These are phyloP conservation scores for Naganishia friedmannii DNA, from an alignment of 768 basidiomycete genomes.

Conservation along the genomic window DNA sequence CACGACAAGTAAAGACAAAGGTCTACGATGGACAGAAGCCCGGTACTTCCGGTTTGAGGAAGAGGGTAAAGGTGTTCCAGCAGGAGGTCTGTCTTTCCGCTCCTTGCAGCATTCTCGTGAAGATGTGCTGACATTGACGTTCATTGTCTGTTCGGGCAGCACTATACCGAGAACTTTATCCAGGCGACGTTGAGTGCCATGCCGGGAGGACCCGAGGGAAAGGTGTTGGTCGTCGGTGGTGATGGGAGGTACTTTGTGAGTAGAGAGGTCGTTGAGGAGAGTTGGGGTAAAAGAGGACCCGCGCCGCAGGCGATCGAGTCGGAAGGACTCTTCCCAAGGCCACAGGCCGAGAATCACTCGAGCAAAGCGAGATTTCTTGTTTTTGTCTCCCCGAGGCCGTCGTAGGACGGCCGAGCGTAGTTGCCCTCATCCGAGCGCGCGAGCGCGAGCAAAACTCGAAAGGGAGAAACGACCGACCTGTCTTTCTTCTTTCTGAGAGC, in stretches of 20 bases:
- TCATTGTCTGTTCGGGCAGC: conserved; percentile 55
- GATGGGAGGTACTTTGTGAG: conserved; percentile 80
- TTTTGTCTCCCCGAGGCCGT: too few relatives aligned
- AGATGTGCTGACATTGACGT: too few relatives aligned
- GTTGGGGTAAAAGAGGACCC: background rate
- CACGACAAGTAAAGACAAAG: conserved; percentile 74
- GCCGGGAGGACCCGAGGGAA: conserved; percentile 62
- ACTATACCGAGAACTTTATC: conserved; percentile 98
- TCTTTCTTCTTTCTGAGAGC: too few relatives aligned
- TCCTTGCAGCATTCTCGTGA: too few relatives aligned
- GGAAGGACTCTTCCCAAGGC: too few relatives aligned
- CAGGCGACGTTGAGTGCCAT: conserved; percentile 88
- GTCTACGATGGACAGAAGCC: conserved; percentile 94
- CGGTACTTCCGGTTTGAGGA: conserved; percentile 94
- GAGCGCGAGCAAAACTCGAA: too few relatives aligned
- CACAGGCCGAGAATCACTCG: background rate
- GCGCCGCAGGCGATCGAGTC: background rate
- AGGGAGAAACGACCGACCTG: too few relatives aligned
- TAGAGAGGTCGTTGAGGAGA: background rate
- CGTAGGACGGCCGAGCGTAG: too few relatives aligned
- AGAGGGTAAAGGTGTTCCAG: conserved; percentile 98
- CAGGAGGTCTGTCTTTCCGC: conserved; percentile 63
- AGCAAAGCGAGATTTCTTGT: background rate
- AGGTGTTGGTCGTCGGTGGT: conserved; percentile 90
- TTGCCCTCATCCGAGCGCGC: too few relatives aligned